phyloP scores from a whole-genome alignment of 257 asterid genomes.

The Orobanche coerulescens region DNA sequence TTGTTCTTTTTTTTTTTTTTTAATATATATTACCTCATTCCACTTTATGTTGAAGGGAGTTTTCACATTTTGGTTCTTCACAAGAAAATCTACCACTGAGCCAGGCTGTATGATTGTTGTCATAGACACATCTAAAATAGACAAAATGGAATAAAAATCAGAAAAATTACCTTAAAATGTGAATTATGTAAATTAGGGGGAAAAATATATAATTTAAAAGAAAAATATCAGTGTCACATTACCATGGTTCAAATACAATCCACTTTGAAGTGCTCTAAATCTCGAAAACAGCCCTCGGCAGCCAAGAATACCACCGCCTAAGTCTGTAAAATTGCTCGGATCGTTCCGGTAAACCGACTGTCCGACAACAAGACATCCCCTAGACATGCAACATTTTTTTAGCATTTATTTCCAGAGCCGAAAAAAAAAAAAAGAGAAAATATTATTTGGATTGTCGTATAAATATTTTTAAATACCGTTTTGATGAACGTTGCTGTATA shows the following conservation, averaged over 20 bases:
- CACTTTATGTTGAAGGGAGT: constrained; percentile 39
- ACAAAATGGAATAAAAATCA: not conserved
- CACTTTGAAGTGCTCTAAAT: constrained; percentile 41
- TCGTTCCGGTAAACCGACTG: constrained; percentile 36
- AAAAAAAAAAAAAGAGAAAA: not conserved
- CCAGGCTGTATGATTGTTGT: constrained; percentile 41
- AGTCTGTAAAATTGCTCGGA: constrained; percentile 26
- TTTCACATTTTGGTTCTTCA: constrained; percentile 36
- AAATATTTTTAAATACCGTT: constrained; percentile 21
- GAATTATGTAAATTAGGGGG: too few species aligned
- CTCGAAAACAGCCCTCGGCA: constrained; percentile 47
- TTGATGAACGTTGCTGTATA: constrained; percentile 34
- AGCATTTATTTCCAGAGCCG: not conserved
- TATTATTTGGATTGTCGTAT: too few species aligned
- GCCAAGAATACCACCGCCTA: constrained; percentile 41
- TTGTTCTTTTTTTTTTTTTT: not conserved
- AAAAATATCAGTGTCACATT: not conserved
- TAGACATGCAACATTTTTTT: constrained; percentile 3
- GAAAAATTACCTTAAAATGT: not conserved
- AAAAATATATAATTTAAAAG: not conserved
- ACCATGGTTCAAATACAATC: constrained; percentile 45
- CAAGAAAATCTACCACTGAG: constrained; percentile 36
- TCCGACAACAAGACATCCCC: constrained; percentile 43
- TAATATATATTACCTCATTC: constrained; percentile 50
- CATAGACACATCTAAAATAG: constrained; percentile 34